Evolutionary conservation across 257 asterid genomes (phyloP), one percentile per base, ranked within the genome.

Genomic region (Solanum pinnatisectum): DNA sequence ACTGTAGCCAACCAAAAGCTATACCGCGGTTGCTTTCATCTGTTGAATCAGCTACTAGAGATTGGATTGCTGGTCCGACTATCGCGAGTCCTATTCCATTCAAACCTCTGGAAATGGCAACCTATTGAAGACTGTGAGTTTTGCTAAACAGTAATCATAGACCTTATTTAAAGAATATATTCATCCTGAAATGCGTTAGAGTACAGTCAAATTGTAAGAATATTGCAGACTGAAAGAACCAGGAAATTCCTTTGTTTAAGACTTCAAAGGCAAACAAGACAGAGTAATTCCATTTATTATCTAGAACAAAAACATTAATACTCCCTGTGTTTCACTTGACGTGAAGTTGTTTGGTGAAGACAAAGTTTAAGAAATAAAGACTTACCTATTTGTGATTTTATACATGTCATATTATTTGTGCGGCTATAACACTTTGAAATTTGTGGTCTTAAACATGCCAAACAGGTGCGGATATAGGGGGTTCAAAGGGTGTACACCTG

Each of bases 31-130:
- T 95, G 85, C 92, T 91, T 49, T 93, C 97, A 27, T 93, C 95
- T 33, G 98, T 95, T 25, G 96, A 95, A 86, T 95, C 98, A 1
- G 98, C 99, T 5, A 96, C 97, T 11, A 96, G 94, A 56, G 98
- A 95, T 77, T 92, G 95, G 71, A 95, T 93, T 39, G 98, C 97
- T 10, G 99, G 99, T 6, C 94, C 90, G 23, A 96, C 98, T 39
- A 96, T 92, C 76, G 98, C 98, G 12, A 96, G 98, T 20, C 98
- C 98, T 9, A 96, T 93, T 46, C 99, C 99, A 25, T 96, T 96
- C 27, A 95, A 88, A 32, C 97, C 99, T 92, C 99, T 91, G 12
- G 98, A 96, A 74, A 96, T 93, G 46, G 99, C 99, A 79, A 95
- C 95, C 98, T 96, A 86, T 36, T 82, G 59, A 85, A 92, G n/a